These are phyloP conservation scores for Carex scoparia DNA, from an alignment of 176 grass and related monocot genomes.

Conservation along the genomic window DNA sequence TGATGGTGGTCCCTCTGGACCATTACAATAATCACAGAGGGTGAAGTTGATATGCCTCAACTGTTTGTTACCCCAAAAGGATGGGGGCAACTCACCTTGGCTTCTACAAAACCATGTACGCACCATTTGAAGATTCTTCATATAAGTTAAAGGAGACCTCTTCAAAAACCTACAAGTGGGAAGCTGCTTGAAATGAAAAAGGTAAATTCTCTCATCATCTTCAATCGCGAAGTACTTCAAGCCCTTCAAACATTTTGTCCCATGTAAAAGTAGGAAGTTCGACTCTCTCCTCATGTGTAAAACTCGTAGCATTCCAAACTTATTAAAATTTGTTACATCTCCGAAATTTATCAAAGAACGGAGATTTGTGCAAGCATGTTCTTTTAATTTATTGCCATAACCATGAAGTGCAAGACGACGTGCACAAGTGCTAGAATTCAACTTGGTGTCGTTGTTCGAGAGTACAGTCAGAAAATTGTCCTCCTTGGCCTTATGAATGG, in stretches of 20 bases:
- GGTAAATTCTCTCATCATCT: no score
- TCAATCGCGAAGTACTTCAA: not conserved
- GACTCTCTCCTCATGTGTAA: not conserved
- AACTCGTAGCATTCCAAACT: not conserved
- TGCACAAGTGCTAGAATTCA: not conserved
- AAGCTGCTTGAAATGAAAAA: rapidly evolving
- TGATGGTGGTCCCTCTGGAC: not conserved
- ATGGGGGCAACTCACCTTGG: not conserved
- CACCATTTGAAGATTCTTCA: no score
- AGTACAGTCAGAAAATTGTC: not conserved
- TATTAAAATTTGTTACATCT: not conserved
- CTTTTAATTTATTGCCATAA: not conserved
- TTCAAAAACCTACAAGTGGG: not conserved
- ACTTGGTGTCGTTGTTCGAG: not conserved
- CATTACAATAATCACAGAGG: no score
- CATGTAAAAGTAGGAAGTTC: rapidly evolving
- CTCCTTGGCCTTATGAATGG: not conserved
- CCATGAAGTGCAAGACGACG: not conserved
- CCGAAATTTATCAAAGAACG: not conserved
- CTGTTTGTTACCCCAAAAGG: not conserved
- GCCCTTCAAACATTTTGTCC: not conserved
- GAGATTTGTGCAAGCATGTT: not conserved
- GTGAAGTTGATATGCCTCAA: not conserved
- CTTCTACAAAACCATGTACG: no score
- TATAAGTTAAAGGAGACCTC: not conserved